A percentile compares a stretch with the other conserved stretches of the same genome.
phyloP scores from a whole-genome alignment of 306 rosid genomes.

The Lupinus albus region DNA sequence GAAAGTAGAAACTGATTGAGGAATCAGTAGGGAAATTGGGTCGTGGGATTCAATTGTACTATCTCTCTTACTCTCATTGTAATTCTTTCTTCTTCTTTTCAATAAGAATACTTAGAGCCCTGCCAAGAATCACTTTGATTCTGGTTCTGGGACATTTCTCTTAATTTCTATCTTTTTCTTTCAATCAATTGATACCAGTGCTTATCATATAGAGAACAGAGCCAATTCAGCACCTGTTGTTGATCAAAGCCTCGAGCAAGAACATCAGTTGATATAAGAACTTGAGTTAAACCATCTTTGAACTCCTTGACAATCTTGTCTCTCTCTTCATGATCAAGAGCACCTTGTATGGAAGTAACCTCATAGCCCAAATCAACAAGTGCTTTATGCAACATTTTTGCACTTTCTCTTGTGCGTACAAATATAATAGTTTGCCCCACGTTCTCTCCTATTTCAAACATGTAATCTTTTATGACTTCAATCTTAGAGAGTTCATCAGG shows the following conservation, averaged over 20 bases:
- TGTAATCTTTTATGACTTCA: slow-evolving; percentile 62
- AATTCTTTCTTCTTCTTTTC: too few species aligned
- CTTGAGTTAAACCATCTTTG: slow-evolving; percentile 66
- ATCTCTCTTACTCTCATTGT: too few species aligned
- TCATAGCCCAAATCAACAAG: slow-evolving; percentile 61
- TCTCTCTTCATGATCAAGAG: slow-evolving; percentile 54
- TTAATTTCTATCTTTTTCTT: too few species aligned
- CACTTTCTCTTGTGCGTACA: slow-evolving; percentile 66
- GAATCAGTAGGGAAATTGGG: too few species aligned
- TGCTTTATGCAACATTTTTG: slow-evolving; percentile 53
- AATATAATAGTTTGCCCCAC: slow-evolving; percentile 88
- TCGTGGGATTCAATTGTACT: too few species aligned
- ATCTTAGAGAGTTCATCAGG: slow-evolving; percentile 67
- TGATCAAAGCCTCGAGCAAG: slow-evolving; percentile 85
- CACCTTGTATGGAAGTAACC: slow-evolving; percentile 72
- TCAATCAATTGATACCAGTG: too few species aligned
- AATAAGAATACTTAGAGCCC: too few species aligned
- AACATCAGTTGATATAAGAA: slow-evolving; percentile 75
- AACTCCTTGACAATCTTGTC: slow-evolving; percentile 75
- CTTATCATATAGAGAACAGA: neutral
- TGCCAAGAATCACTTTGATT: too few species aligned
- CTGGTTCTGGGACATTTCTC: too few species aligned
- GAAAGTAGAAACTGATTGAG: too few species aligned
- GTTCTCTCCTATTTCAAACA: slow-evolving; percentile 82
- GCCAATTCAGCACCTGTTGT: slow-evolving; percentile 56